Conservation (phyloP, 345 rosid species). For the Noccaea caerulescens region DNA sequence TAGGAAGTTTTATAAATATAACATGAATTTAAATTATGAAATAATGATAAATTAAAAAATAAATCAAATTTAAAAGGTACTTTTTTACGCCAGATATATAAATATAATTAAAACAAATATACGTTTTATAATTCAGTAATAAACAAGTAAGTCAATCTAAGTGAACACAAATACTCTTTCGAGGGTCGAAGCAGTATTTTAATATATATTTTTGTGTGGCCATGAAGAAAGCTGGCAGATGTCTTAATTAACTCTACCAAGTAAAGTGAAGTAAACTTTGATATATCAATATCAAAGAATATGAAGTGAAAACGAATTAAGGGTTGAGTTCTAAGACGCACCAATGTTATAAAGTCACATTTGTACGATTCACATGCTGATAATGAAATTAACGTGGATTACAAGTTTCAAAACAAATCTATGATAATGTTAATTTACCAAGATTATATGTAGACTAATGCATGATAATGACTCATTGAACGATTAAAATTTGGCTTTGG, state of each 20-base stretch:
- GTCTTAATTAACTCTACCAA: constrained; percentile 17
- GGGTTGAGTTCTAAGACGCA: constrained; percentile 20
- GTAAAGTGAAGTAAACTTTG: constrained; percentile 23
- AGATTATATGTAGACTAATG: constrained; percentile 25
- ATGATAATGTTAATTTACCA: constrained; percentile 35
- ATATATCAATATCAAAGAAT: constrained; percentile 34
- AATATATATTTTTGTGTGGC: background rate
- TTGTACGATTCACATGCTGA: constrained; percentile 32
- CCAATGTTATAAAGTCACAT: constrained; percentile 29
- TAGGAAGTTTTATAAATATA: no score
- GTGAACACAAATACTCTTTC: background rate
- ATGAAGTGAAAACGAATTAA: constrained; percentile 1
- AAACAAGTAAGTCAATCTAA: no score
- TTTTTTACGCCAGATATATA: no score
- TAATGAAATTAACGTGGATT: constrained; percentile 38
- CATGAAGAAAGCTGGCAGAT: constrained; percentile 32
- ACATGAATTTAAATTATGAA: no score
- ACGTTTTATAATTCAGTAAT: no score
- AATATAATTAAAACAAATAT: no score
- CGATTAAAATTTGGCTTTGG: constrained; percentile 4
- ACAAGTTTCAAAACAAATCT: constrained; percentile 23
- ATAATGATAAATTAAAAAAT: no score
- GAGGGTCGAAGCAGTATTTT: background rate
- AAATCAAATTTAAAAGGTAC: no score
- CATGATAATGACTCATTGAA: constrained; percentile 34